A percentile compares a stretch with the other conserved stretches of the same genome.
phyloP scores from a whole-genome alignment of 352 stramenopile genomes.

The Pythium diclinum region DNA sequence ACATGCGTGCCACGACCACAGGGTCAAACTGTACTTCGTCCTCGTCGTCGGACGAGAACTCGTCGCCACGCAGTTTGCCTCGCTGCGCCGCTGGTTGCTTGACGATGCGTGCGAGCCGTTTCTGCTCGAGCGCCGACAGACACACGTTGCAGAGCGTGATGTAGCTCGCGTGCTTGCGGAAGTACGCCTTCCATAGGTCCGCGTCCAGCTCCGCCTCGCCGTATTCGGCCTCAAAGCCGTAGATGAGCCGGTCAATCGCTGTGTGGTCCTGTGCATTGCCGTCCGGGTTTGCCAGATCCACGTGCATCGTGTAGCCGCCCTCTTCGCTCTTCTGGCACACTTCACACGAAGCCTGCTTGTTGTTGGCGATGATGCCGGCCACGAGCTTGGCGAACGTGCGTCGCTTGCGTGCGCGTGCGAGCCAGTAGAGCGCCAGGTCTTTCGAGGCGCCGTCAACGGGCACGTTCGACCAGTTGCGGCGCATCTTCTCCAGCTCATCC shows the following conservation, averaged over 20 bases:
- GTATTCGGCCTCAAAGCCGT: constrained; percentile 79
- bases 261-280: constrained; percentile 61
- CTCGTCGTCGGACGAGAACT: constrained; percentile 94
- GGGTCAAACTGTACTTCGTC: constrained; percentile 88
- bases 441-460: constrained; percentile 78
- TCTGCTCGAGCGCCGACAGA: constrained; percentile 54
- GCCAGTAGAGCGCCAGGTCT: constrained; percentile 92
- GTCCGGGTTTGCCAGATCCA: constrained; percentile 75
- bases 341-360: constrained; percentile 83
- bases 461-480: constrained; percentile 82
- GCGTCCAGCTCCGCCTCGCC: constrained; percentile 82
- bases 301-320: constrained; percentile 71
- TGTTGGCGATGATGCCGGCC: constrained; percentile 68
- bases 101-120: constrained; percentile 39
- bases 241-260: constrained; percentile 77
- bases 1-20: constrained; percentile 87
- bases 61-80: constrained; percentile 71
- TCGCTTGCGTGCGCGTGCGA: constrained; percentile 91
- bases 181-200: constrained; percentile 96
- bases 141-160: constrained; percentile 95
- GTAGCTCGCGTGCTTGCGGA: constrained; percentile 91
- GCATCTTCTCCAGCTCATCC: constrained; percentile 88
- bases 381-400: constrained; percentile 90
- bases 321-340: constrained; percentile 75
- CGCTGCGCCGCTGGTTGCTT: constrained; percentile 26